Conservation (phyloP, 2,329 filamentous ascomycete genomes). For the Chaetoscypha palmicola region DNA sequence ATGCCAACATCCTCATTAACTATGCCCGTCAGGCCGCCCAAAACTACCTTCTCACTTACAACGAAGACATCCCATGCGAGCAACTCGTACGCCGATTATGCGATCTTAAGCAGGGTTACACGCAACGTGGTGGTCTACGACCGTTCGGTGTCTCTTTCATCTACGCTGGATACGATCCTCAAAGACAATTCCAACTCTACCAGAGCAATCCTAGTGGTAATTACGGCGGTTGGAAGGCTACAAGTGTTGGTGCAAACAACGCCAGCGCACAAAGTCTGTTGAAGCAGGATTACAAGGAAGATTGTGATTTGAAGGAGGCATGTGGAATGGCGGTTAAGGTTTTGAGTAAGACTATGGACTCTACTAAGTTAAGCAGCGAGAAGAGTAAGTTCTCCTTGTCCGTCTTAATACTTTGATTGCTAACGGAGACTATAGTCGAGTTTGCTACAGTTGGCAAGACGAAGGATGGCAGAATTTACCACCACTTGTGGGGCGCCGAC, state of each 20-base stretch:
- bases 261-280: conserved; percentile 92
- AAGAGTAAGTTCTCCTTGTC: conserved; percentile 64
- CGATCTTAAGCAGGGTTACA: conserved; percentile 98
- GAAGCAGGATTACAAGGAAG: conserved; percentile 99
- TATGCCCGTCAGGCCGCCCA: conserved; percentile 96
- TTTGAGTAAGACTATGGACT: conserved; percentile 99
- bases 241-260: conserved; percentile 95
- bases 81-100: conserved; percentile 94
- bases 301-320: conserved; percentile 91
- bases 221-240: conserved; percentile 99
- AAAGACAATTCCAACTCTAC: conserved; percentile 96
- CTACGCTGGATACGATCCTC: conserved; percentile 95
- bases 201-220: conserved; percentile 98
- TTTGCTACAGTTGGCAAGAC: conserved; percentile 98
- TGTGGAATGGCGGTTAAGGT: conserved; percentile 98
- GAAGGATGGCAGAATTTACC: conserved; percentile 92
- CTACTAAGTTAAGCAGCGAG: conserved; percentile 96
- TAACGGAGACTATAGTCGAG: conserved; percentile 59
- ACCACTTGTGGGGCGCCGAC: conserved; percentile 93
- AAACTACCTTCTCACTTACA: conserved; percentile 96
- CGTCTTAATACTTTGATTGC: neutral
- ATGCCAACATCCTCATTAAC: conserved; percentile 99
- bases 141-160: conserved; percentile 99
- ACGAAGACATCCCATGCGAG: conserved; percentile 99
- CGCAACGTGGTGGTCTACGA: conserved; percentile 94